Evolutionary conservation across 202 grass and related monocot species (phyloP).

Genomic region (Bolboschoenoplectus hybrid): DNA sequence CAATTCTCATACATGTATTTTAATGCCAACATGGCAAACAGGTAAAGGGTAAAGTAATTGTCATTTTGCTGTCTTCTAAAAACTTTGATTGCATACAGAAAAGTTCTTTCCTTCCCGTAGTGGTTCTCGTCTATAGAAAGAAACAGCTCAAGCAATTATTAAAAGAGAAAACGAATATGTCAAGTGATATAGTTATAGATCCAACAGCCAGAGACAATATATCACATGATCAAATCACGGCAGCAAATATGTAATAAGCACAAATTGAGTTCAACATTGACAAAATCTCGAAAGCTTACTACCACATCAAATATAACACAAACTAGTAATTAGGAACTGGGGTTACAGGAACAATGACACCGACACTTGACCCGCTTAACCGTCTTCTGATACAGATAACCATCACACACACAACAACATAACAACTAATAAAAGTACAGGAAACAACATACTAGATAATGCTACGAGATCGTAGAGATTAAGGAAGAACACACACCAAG

Average conservation of each 20-base stretch:
- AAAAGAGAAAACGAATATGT: background rate
- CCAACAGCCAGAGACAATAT: background rate
- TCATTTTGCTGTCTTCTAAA: background rate
- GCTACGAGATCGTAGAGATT: background rate
- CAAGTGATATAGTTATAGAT: background rate
- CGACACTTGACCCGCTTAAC: background rate
- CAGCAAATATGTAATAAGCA: background rate
- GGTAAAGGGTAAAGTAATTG: background rate
- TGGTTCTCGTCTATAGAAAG: no score
- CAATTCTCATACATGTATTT: background rate
- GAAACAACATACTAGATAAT: background rate
- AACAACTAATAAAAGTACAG: background rate
- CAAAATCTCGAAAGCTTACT: background rate
- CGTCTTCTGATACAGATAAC: background rate
- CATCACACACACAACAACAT: background rate
- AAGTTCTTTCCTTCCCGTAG: background rate
- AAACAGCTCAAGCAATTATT: no score
- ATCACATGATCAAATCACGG: no score
- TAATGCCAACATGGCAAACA: background rate
- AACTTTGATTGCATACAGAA: no score
- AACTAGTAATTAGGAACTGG: background rate
- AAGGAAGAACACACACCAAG: background rate
- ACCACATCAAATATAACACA: slow-evolving; percentile 1
- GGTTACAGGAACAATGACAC: background rate
- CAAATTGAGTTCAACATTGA: background rate